Conservation (phyloP, 345 rosid species). For the Salix arbutifolia region DNA sequence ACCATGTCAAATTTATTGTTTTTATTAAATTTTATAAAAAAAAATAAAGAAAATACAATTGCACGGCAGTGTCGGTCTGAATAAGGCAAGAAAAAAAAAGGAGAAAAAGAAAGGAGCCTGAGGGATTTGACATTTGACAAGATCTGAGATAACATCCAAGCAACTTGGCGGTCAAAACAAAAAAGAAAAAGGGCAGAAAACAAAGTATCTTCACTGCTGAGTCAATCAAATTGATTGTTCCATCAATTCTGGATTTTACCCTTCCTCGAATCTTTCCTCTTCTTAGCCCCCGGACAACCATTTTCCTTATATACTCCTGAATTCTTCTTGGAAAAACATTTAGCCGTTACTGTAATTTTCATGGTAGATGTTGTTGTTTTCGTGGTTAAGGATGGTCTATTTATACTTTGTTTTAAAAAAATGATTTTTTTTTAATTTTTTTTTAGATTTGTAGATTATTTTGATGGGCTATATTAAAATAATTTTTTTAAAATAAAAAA, state of each 20-base stretch:
- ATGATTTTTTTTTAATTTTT: no score
- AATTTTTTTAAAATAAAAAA: no score
- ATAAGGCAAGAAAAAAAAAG: no score
- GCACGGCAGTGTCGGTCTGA: no score
- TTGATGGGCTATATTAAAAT: no score
- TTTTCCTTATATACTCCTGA: not conserved
- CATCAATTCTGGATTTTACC: not conserved
- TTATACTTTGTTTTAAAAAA: no score
- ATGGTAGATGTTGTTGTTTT: no score
- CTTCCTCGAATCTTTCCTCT: not conserved
- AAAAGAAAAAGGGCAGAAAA: no score
- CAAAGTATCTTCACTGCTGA: not conserved
- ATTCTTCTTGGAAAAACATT: not conserved
- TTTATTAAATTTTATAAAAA: no score
- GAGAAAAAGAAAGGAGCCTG: slow-evolving; percentile 9
- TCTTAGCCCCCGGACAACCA: not conserved
- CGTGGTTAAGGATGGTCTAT: fast-evolving
- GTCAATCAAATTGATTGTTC: slow-evolving; percentile 11
- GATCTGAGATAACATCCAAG: slow-evolving; percentile 13
- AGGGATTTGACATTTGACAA: slow-evolving; percentile 21
- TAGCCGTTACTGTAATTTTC: no score
- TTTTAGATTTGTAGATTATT: no score
- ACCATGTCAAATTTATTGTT: not conserved
- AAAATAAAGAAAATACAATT: no score
- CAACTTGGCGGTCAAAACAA: not conserved